These are phyloP conservation scores for Chaetomium globosum DNA, from an alignment of 2,329 filamentous ascomycete genomes.

Conservation along the genomic window DNA sequence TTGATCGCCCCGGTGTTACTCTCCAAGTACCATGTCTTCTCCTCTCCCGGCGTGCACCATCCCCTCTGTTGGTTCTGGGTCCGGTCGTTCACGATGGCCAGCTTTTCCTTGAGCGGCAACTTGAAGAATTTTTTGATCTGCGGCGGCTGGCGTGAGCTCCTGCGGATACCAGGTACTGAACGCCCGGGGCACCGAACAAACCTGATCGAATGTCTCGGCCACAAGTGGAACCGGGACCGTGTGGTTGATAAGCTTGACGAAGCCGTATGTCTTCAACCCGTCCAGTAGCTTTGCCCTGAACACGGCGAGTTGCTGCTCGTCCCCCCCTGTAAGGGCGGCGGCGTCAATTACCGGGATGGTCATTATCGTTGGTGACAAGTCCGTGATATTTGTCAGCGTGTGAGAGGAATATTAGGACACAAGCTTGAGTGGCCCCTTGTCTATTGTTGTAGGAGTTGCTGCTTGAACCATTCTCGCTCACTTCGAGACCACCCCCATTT, in stretches of 20 bases:
- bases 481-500: no score
- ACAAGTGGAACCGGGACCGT: not conserved
- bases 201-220: slow-evolving; percentile 1
- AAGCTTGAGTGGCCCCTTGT: not conserved
- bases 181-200: not conserved
- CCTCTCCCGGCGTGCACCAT: slow-evolving; percentile 1
- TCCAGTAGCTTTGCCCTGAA: not conserved
- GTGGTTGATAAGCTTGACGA: slow-evolving; percentile 9
- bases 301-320: slow-evolving; percentile 2
- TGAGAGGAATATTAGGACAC: not conserved
- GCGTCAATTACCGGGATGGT: slow-evolving; percentile 2
- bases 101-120: not conserved
- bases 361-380: not conserved
- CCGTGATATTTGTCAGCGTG: not conserved
- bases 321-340: not conserved
- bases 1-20: slow-evolving; percentile 1
- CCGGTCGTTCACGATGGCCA: not conserved
- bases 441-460: not conserved
- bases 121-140: not conserved
- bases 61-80: slow-evolving; percentile 1
- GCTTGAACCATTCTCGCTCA: not conserved
- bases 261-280: not conserved
- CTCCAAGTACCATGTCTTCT: slow-evolving; percentile 1
- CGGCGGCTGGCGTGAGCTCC: not conserved
- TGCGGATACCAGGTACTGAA: not conserved